These are phyloP conservation scores for Pseudogymnoascus sp. DNA, from an alignment of 2,329 filamentous ascomycete genomes.

Conservation along the genomic window DNA sequence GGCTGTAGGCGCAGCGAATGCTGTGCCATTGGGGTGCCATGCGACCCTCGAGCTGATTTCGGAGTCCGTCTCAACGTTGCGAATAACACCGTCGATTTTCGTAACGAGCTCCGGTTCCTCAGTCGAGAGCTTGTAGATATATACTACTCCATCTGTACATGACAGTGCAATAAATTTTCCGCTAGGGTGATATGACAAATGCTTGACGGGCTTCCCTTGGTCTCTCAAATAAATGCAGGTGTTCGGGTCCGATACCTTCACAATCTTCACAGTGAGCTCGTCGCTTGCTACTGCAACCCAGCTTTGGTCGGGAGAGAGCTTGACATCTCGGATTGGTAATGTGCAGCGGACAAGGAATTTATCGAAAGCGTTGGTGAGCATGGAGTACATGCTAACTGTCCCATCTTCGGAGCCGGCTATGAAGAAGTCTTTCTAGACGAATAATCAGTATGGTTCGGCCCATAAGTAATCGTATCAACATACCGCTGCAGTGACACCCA, in stretches of 20 bases:
- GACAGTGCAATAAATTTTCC: conserved; percentile 71
- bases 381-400: conserved; percentile 88
- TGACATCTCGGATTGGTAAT: conserved; percentile 79
- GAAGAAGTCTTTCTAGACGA: conserved; percentile 63
- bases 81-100: conserved; percentile 80
- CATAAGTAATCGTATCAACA: conserved; percentile 5
- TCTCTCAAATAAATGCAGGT: conserved; percentile 72
- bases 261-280: conserved; percentile 83
- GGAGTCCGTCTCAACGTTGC: conserved; percentile 64
- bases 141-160: conserved; percentile 80
- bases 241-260: conserved; percentile 70
- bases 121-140: conserved; percentile 74
- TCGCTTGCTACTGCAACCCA: conserved; percentile 98
- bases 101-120: conserved; percentile 74
- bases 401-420: conserved; percentile 89
- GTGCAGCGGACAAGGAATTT: conserved; percentile 74
- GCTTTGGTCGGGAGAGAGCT: conserved; percentile 68
- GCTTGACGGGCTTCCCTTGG: conserved; percentile 80
- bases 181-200: conserved; percentile 78
- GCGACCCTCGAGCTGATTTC: conserved; percentile 66
- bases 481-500: conserved; percentile 65
- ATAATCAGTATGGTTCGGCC: conserved; percentile 13
- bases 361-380: conserved; percentile 65
- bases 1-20: conserved; percentile 77
- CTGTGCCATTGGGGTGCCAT: conserved; percentile 92